phyloP scores from a whole-genome alignment of 2,329 filamentous ascomycete genomes.

The Paecilomyces dactylethromorphus region DNA sequence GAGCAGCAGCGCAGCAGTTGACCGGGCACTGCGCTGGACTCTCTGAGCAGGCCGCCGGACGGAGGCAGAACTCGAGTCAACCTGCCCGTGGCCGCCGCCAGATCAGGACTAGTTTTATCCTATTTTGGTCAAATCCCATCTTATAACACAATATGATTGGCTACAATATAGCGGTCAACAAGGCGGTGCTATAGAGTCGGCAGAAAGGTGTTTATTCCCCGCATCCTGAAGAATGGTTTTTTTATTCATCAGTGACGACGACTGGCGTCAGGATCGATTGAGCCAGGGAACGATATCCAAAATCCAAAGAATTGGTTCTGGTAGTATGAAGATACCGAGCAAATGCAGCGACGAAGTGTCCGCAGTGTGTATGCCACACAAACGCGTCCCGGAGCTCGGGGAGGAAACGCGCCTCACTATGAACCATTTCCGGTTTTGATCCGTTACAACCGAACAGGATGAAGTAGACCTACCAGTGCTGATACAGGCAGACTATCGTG shows the following conservation, averaged over 20 bases:
- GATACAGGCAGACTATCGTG: neutral
- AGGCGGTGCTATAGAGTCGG: neutral
- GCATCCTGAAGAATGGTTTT: neutral
- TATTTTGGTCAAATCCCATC: neutral
- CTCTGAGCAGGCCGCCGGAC: neutral
- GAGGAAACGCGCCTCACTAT: neutral
- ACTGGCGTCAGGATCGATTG: neutral
- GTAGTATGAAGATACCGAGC: neutral
- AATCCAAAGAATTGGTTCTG: neutral
- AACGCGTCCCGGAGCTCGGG: neutral
- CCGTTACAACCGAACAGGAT: neutral
- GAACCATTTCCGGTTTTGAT: neutral
- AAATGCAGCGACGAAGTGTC: neutral
- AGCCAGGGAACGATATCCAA: neutral
- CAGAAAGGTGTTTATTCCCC: neutral
- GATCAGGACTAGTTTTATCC: neutral
- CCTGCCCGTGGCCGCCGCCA: neutral
- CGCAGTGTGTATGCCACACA: neutral
- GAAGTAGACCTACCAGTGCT: neutral
- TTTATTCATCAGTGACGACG: conserved; percentile 12
- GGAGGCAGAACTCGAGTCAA: neutral
- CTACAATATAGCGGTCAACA: neutral
- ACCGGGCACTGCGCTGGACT: neutral
- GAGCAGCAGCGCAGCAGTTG: neutral
- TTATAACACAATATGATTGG: neutral